Base-by-base conservation (phyloP, 352 stramenopile genomes). In the Pythium scleroteichum region DNA sequence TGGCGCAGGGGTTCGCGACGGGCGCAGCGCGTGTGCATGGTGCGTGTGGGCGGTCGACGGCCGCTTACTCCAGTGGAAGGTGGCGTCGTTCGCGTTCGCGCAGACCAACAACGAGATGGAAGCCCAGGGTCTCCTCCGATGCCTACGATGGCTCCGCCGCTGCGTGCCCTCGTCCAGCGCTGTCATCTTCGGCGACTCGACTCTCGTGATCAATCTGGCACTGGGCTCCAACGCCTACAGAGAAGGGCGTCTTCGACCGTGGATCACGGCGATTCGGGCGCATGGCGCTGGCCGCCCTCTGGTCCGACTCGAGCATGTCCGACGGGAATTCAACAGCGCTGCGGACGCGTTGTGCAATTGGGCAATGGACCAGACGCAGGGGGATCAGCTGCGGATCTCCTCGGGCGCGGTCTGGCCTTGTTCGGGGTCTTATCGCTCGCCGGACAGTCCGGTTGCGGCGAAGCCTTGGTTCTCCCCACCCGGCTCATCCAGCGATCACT, bases 91-190 rank as follows among this genome's bases (percentile, higher is more conserved):
- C 40, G 14, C 5, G 3, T 23, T 16, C 16, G 16, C 24, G 0
- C 56, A 59, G 0, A 68, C 64, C 0, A 72, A 68, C n/a, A 70
- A 68, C 33, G 47, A n/a, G 8, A 76, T 70, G 64, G 64, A 76
- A 41, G 64, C 68, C 17, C 35, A 66, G 10, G 68, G 50, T 39
- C 41, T 72, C 3, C 42, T 72, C 1, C 13, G 19, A 3, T 64
- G 53, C 27, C 24, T 72, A 2, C 2, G 14, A 3, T 75, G 54
- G 63, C 14, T 62, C 4, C 35, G 29, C 16, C 19, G 17, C 0
- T 22, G 42, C 6, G 19, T 24, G 4, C 29, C 2, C 13, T 16
- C 9, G 24, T 0, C 0, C 22, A 17, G 10, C 16, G 40, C 41
- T 17, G 32, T 24, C 4, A 24, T 64, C 2, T 54, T 66, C 41